Percentiles rank a stretch among this genome's conserved stretches.
Conservation (phyloP, 768 basidiomycete genomes). For the Suillus tomentosus region DNA sequence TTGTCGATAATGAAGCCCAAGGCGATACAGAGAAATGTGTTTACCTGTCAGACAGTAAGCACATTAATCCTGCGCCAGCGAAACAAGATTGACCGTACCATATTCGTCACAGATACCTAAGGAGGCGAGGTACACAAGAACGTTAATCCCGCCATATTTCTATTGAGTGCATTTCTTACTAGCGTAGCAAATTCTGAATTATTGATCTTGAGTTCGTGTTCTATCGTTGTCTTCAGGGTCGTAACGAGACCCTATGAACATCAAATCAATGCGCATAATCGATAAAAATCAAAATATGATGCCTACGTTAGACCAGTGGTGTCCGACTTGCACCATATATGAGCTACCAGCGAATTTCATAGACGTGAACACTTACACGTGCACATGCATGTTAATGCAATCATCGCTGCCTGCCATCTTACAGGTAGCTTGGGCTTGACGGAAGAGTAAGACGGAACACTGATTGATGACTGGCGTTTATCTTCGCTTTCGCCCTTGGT, state of each 20-base stretch:
- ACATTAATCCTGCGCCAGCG: neutral
- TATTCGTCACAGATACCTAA: conserved; percentile 40
- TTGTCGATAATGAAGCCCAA: conserved; percentile 45
- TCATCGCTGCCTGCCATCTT: conserved; percentile 37
- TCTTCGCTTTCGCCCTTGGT: neutral
- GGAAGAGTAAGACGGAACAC: neutral
- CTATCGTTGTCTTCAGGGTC: conserved; percentile 45
- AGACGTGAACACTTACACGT: conserved; percentile 36
- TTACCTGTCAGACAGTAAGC: conserved; percentile 29
- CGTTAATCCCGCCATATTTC: neutral
- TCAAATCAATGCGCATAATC: neutral
- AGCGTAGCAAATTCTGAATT: conserved; percentile 46
- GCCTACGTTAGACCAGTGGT: conserved; percentile 45
- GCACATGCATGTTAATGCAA: conserved; percentile 41
- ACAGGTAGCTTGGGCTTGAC: conserved; percentile 35
- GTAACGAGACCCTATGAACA: conserved; percentile 38
- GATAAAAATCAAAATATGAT: neutral
- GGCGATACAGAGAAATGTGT: conserved; percentile 44
- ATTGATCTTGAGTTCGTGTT: conserved; percentile 43
- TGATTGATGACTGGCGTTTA: conserved; percentile 2
- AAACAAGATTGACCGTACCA: conserved; percentile 23
- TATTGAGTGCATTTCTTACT: conserved; percentile 21
- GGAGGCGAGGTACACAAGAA: neutral
- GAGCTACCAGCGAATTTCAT: neutral
- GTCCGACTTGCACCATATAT: conserved; percentile 33